Base-by-base conservation (phyloP, 164 flowering plant genomes). In the Stephania cephalantha region DNA sequence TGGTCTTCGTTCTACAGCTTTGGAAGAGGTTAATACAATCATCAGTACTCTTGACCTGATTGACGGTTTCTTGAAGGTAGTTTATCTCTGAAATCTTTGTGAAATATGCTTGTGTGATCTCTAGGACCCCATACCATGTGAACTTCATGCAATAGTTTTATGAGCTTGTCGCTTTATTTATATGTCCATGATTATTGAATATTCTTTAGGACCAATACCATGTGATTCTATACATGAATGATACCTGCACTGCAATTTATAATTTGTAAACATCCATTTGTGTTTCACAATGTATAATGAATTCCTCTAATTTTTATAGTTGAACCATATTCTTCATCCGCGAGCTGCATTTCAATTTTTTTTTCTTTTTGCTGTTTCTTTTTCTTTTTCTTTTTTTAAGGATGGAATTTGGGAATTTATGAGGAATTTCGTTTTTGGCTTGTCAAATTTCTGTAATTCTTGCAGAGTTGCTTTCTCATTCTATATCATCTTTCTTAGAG, bases 31-130 rank as follows among this genome's bases (percentile, higher is more conserved):
- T 73, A 78, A 84, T 50, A 91, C 86, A 85, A 85, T 91, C 55
- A 86, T 91, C 73, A 79, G 71, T 81, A 91, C 91, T 84, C 91
- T 94, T 72, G 90, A 92, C 79, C 90, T 88, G 82, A 46, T 92
- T 55, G 91, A 87, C 46, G 80, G 61, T 72, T 75, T 83, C 66
- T 77, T 90, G 77, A 85, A 69, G 88, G 95, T 90, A 81, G 80
- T 64, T 53, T 22, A 46, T 71, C 20, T 78, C 58, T 61, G 31
- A 58, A 17, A n/a, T 52, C 29, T 15, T 6, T 72, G 66, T 53
- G 22, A 30, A 18, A 7, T 72, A 45, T 58, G 66, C 9, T 31
- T 30, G 42, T 35, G 42, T 35, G 42, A 35, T 35, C 42, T 35
- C 3, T 35, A 35, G 42, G 42, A 35, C 42, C 42, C 42, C 42